Evolutionary conservation across 306 rosid genomes (phyloP).

Genomic region (Glycine soja): DNA sequence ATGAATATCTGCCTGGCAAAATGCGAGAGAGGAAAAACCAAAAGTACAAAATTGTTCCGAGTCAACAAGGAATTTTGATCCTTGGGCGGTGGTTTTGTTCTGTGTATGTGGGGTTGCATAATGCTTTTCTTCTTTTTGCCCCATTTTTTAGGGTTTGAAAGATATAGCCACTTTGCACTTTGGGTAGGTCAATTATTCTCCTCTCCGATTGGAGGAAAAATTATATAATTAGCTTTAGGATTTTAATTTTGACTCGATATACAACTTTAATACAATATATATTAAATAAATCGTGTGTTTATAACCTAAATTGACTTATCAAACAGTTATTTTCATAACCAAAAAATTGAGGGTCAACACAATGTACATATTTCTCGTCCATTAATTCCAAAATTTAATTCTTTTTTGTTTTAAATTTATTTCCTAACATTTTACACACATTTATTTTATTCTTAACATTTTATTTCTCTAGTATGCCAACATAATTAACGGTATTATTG

Average conservation of each 20-base stretch:
- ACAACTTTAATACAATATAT: neutral
- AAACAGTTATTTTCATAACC: neutral
- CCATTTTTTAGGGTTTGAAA: slow-evolving; percentile 32
- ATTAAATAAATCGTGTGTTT: no score
- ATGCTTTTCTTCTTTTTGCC: slow-evolving; percentile 25
- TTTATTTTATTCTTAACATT: neutral
- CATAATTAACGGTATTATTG: neutral
- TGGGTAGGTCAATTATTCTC: slow-evolving; percentile 41
- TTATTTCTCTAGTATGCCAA: neutral
- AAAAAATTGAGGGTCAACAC: neutral
- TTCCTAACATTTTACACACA: no score
- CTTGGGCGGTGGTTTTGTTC: slow-evolving; percentile 41
- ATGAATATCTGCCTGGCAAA: neutral
- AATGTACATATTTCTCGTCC: no score
- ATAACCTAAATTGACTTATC: neutral
- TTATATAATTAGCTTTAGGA: neutral
- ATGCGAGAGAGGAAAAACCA: slow-evolving; percentile 16
- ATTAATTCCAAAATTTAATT: neutral
- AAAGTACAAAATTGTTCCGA: slow-evolving; percentile 19
- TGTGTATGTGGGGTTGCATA: slow-evolving; percentile 22
- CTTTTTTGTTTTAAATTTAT: neutral
- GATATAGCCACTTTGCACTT: slow-evolving; percentile 40
- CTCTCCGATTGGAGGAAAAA: slow-evolving; percentile 24
- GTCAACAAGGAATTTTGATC: slow-evolving; percentile 38
- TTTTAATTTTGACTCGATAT: neutral